Conservation (phyloP, 1,139 yeast genomes). For the Pneumocystis sp. region DNA sequence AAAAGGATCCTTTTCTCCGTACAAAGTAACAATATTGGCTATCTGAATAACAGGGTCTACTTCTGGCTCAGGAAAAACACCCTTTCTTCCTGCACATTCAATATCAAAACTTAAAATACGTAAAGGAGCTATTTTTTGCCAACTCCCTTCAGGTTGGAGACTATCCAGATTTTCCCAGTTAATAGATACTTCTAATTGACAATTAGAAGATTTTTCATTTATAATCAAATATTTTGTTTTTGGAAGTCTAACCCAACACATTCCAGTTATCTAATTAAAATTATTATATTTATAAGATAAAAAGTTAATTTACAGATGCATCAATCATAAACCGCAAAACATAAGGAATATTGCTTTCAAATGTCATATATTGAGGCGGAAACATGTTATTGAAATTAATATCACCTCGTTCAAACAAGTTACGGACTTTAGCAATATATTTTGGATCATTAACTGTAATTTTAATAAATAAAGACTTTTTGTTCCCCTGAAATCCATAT, state of each 20-base stretch:
- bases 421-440: conserved; percentile 50
- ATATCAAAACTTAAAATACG: conserved; percentile 90
- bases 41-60: conserved; percentile 92
- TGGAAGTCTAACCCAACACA: conserved; percentile 95
- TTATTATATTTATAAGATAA: not conserved
- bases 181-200: conserved; percentile 71
- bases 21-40: conserved; percentile 77
- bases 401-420: conserved; percentile 74
- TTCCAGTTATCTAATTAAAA: conserved; percentile 44
- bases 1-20: conserved; percentile 77
- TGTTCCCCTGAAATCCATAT: conserved; percentile 83
- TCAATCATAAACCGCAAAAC: conserved; percentile 81
- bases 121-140: conserved; percentile 86
- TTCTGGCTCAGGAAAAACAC: conserved; percentile 89
- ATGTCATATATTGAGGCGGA: conserved; percentile 42
- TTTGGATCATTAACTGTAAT: conserved; percentile 51
- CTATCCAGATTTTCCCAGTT: conserved; percentile 55
- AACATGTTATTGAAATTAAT: conserved; percentile 36
- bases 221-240: conserved; percentile 47
- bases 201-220: conserved; percentile 42
- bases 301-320: conserved; percentile 38
- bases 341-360: conserved; percentile 70
- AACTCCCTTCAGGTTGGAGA: conserved; percentile 84
- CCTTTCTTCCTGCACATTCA: conserved; percentile 96
- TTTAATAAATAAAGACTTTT: conserved; percentile 66